Evolutionary conservation across 768 basidiomycete species (phyloP).

Genomic region (Panaeolus papilionaceus): DNA sequence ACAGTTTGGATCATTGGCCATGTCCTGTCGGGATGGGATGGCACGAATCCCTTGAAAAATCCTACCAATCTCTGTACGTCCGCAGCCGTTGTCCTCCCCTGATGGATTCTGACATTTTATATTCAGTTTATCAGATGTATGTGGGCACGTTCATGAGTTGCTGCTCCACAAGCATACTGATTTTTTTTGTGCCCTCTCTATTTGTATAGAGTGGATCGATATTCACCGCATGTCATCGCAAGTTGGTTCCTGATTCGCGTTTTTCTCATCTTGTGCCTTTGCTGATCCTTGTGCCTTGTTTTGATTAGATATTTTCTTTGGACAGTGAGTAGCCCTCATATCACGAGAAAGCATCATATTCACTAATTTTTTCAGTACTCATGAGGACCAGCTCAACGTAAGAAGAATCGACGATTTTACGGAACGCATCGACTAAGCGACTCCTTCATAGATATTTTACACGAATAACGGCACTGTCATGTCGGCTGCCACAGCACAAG

Average conservation of each 20-base stretch:
- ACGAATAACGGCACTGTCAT: conserved; percentile 71
- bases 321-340: conserved; percentile 48
- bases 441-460: conserved; percentile 63
- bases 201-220: conserved; percentile 68
- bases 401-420: conserved; percentile 19
- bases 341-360: background rate
- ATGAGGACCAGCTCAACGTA: conserved; percentile 75
- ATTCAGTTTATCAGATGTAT: conserved; percentile 47
- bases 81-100: background rate
- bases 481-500: conserved; percentile 59
- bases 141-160: conserved; percentile 21
- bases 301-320: conserved; percentile 70
- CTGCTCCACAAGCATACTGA: background rate
- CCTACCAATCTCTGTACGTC: conserved; percentile 74
- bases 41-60: conserved; percentile 63
- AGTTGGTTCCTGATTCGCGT: conserved; percentile 49
- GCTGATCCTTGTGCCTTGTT: conserved; percentile 18
- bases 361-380: conserved; percentile 43
- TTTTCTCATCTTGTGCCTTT: conserved; percentile 15
- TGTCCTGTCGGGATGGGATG: conserved; percentile 67
- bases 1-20: conserved; percentile 53
- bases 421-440: background rate
- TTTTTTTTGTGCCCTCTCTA: background rate
- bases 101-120: conserved; percentile 14
- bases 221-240: conserved; percentile 78